These are phyloP conservation scores for Blastomyces silverae DNA, from an alignment of 2,329 filamentous ascomycete species.

Conservation along the genomic window DNA sequence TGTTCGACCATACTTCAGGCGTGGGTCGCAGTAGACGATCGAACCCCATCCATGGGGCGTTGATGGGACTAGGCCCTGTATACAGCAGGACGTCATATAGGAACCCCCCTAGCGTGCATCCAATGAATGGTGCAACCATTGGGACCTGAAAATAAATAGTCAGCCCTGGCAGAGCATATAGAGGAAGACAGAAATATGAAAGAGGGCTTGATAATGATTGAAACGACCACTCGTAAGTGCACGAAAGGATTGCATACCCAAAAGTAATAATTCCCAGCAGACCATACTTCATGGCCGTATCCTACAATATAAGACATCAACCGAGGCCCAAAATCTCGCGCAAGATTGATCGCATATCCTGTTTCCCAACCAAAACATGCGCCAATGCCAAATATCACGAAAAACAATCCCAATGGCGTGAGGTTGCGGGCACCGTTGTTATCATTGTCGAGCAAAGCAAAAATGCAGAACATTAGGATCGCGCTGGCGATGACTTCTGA, in stretches of 20 bases:
- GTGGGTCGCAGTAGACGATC: constrained; percentile 42
- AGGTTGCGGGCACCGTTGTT: constrained; percentile 50
- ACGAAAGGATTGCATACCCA: constrained; percentile 47
- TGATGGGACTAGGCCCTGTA: constrained; percentile 63
- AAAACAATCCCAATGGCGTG: constrained; percentile 59
- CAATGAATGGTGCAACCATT: constrained; percentile 63
- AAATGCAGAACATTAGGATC: constrained; percentile 65
- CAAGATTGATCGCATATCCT: constrained; percentile 67
- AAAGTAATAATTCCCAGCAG: constrained; percentile 62
- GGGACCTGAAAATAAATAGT: constrained; percentile 49
- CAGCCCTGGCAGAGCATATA: not conserved
- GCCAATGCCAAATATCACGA: constrained; percentile 66
- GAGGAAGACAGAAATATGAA: not conserved
- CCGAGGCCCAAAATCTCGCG: constrained; percentile 64
- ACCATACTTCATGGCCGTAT: constrained; percentile 62
- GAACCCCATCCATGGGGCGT: constrained; percentile 60
- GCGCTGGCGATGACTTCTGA: constrained; percentile 63
- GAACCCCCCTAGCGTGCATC: constrained; percentile 57
- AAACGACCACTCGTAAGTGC: constrained; percentile 14
- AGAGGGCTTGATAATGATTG: not conserved
- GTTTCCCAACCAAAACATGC: constrained; percentile 71
- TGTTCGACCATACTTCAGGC: constrained; percentile 21
- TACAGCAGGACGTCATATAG: constrained; percentile 63
- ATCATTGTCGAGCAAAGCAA: constrained; percentile 52
- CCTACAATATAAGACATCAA: constrained; percentile 61